A percentile compares a stretch with the other conserved stretches of the same genome.
These are phyloP conservation scores for Golubevia pallescens DNA, from an alignment of 1,284 basidiomycete genomes.

Conservation along the genomic window DNA sequence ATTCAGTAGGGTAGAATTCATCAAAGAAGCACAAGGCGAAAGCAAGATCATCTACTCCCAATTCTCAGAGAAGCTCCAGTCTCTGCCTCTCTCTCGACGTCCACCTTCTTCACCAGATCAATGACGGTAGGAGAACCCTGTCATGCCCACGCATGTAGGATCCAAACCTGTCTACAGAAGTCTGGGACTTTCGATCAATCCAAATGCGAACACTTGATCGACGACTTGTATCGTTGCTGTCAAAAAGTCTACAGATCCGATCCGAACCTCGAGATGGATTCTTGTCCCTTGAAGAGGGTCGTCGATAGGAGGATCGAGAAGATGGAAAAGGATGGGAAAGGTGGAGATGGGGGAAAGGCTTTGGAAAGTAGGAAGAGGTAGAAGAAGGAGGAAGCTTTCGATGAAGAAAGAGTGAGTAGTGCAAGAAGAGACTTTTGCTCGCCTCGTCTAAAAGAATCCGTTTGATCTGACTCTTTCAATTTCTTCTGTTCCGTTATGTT, in stretches of 20 bases:
- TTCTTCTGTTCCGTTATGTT: too few relatives aligned
- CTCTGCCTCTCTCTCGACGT: too few relatives aligned
- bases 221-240: conserved; percentile 56
- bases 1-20: too few relatives aligned
- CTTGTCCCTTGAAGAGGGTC: conserved; percentile 47
- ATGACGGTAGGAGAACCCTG: conserved; percentile 25
- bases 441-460: too few relatives aligned
- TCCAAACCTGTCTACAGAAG: conserved; percentile 53
- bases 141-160: conserved; percentile 49
- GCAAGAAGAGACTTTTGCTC: too few relatives aligned
- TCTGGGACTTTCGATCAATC: conserved; percentile 44
- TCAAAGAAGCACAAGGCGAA: too few relatives aligned
- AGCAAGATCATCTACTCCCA: too few relatives aligned
- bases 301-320: conserved; percentile 29
- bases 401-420: too few relatives aligned
- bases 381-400: too few relatives aligned
- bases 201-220: conserved; percentile 44
- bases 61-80: too few relatives aligned
- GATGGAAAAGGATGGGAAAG: conserved; percentile 36
- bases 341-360: conserved; percentile 22
- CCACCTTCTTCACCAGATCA: too few relatives aligned
- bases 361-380: conserved; percentile 12
- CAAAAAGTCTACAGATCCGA: conserved; percentile 46
- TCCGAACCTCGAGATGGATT: conserved; percentile 31
- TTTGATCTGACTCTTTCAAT: too few relatives aligned